A percentile compares a stretch with the other conserved stretches of the same genome.
phyloP scores from a whole-genome alignment of 192 early-diverging fungal species.

The Backusella mclennaniae region DNA sequence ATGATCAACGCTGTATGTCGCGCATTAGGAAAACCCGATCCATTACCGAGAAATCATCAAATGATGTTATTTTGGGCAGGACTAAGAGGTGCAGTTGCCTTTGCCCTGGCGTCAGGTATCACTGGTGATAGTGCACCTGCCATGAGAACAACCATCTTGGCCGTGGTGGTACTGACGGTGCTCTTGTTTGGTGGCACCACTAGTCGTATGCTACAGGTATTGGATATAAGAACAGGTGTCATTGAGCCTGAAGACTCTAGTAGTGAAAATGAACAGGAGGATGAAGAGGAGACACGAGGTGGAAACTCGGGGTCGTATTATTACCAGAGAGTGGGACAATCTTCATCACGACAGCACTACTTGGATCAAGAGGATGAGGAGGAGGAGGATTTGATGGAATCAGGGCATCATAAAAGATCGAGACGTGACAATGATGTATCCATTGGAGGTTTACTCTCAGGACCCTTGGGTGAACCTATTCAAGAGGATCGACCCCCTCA shows the following conservation, averaged over 20 bases:
- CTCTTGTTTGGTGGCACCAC: constrained; percentile 92
- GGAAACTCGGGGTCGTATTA: not conserved
- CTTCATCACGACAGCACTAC: not conserved
- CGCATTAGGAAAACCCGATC: constrained; percentile 48
- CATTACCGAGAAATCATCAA: constrained; percentile 65
- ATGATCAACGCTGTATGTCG: constrained; percentile 75
- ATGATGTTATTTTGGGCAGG: constrained; percentile 97
- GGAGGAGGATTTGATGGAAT: constrained; percentile 6
- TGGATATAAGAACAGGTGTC: constrained; percentile 78
- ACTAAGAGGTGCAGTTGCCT: constrained; percentile 94
- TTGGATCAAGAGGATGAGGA: constrained; percentile 9
- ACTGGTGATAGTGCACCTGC: constrained; percentile 64
- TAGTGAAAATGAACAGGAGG: constrained; percentile 46
- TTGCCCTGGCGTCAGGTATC: constrained; percentile 88
- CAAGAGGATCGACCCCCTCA: constrained; percentile 54
- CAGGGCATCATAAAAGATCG: not conserved
- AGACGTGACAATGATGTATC: constrained; percentile 21
- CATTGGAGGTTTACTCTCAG: constrained; percentile 36
- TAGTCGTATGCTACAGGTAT: constrained; percentile 70
- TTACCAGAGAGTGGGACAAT: not conserved
- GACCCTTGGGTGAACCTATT: constrained; percentile 34
- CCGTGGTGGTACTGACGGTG: constrained; percentile 90
- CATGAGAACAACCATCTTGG: constrained; percentile 85
- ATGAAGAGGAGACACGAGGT: not conserved
- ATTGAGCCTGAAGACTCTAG: constrained; percentile 44